These are phyloP conservation scores for Moricandia arvensis DNA, from an alignment of 345 rosid species.

Conservation along the genomic window DNA sequence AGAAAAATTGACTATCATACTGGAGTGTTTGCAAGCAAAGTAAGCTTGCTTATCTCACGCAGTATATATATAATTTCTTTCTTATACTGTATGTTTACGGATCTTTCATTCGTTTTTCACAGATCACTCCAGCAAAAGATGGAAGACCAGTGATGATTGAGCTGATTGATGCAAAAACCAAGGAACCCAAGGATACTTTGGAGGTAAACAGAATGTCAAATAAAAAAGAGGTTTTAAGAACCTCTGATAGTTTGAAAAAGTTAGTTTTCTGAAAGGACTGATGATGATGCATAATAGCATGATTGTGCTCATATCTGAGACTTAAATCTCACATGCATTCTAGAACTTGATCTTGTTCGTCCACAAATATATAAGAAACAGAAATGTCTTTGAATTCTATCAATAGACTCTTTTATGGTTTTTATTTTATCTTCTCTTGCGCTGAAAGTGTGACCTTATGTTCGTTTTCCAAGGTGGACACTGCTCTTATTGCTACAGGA, in stretches of 20 bases:
- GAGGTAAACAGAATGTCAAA: constrained; percentile 59
- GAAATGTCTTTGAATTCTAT: background rate
- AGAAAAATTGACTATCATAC: constrained; percentile 92
- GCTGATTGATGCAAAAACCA: constrained; percentile 97
- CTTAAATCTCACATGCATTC: background rate
- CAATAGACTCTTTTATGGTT: background rate
- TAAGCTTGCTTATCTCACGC: constrained; percentile 26
- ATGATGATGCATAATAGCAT: background rate
- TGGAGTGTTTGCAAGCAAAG: constrained; percentile 97
- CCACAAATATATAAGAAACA: too few species aligned
- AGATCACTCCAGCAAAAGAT: constrained; percentile 96
- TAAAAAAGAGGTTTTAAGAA: background rate
- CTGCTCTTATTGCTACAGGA: constrained; percentile 96
- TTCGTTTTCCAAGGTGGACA: constrained; percentile 58
- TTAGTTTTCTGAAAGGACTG: background rate
- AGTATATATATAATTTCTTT: background rate
- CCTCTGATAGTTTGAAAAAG: background rate
- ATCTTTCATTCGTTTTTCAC: background rate
- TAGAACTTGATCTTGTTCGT: too few species aligned
- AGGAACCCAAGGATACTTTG: constrained; percentile 77
- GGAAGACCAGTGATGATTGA: constrained; percentile 93
- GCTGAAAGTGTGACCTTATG: constrained; percentile 13
- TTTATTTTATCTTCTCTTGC: background rate
- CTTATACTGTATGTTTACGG: background rate
- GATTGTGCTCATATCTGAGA: background rate